These are phyloP conservation scores for Serendipita vermifera DNA, from an alignment of 768 basidiomycete genomes.

Conservation along the genomic window DNA sequence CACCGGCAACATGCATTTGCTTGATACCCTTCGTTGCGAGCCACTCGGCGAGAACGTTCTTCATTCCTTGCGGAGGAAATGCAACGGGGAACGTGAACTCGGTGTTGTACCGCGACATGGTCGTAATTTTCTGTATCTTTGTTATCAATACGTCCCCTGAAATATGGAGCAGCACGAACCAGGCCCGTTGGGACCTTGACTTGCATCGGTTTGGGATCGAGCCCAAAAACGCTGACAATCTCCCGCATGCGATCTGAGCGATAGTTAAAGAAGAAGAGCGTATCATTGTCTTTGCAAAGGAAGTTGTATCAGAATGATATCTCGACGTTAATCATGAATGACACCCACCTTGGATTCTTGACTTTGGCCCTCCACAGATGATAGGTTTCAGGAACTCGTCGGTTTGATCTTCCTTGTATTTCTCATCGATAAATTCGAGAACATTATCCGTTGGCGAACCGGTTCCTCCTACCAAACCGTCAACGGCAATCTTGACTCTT, in stretches of 20 bases:
- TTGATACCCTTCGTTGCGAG: slow-evolving; percentile 62
- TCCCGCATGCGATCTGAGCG: slow-evolving; percentile 94
- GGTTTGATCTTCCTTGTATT: slow-evolving; percentile 74
- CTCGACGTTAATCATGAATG: background rate
- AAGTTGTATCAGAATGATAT: background rate
- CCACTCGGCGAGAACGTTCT: slow-evolving; percentile 91
- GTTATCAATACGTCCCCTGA: background rate
- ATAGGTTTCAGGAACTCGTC: slow-evolving; percentile 96
- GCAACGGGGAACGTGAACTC: slow-evolving; percentile 83
- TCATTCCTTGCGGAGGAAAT: slow-evolving; percentile 90
- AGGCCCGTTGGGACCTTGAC: slow-evolving; percentile 68
- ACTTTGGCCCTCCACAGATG: slow-evolving; percentile 66
- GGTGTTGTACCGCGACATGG: slow-evolving; percentile 87
- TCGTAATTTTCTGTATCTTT: slow-evolving; percentile 57
- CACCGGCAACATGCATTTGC: slow-evolving; percentile 81
- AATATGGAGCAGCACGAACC: slow-evolving; percentile 30
- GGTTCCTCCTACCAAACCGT: slow-evolving; percentile 63
- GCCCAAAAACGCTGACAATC: slow-evolving; percentile 66
- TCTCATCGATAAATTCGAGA: slow-evolving; percentile 53
- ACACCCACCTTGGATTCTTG: slow-evolving; percentile 61
- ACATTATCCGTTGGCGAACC: slow-evolving; percentile 42
- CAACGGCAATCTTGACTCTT: slow-evolving; percentile 76
- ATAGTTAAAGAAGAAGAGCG: slow-evolving; percentile 95
- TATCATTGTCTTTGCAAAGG: slow-evolving; percentile 52
- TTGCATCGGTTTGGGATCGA: slow-evolving; percentile 74